Conservation (phyloP, 257 asterid species). For the Datura wrightii region DNA sequence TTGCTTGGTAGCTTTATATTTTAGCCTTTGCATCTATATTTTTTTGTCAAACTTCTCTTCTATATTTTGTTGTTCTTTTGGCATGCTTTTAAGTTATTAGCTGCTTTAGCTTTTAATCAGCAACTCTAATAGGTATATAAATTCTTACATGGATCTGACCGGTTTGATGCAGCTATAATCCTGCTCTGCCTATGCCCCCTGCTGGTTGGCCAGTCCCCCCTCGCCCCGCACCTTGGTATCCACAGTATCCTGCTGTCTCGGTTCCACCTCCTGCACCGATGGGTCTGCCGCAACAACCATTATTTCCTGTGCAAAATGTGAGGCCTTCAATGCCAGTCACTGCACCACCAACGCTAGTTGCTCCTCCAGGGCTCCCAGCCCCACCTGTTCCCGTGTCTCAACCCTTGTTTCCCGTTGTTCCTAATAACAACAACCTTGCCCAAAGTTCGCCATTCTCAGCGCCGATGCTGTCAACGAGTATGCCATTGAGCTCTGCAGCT, state of each 20-base stretch:
- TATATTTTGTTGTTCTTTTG: neutral
- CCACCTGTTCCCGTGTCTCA: slow-evolving; percentile 65
- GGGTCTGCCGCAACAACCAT: slow-evolving; percentile 78
- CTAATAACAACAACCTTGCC: slow-evolving; percentile 49
- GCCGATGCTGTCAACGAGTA: slow-evolving; percentile 48
- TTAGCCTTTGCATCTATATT: neutral
- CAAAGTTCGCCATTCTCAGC: slow-evolving; percentile 66
- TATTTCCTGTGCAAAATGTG: slow-evolving; percentile 82
- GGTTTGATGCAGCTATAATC: slow-evolving; percentile 63
- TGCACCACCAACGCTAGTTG: slow-evolving; percentile 54
- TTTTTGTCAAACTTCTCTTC: neutral
- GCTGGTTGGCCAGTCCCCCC: slow-evolving; percentile 73
- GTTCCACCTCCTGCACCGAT: slow-evolving; percentile 65
- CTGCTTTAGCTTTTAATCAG: neutral
- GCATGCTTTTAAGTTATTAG: slow-evolving; percentile 7
- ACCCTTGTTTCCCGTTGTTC: slow-evolving; percentile 82
- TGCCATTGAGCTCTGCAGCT: slow-evolving; percentile 48
- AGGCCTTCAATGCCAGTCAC: slow-evolving; percentile 61
- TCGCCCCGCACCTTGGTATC: slow-evolving; percentile 84
- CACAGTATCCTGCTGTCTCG: slow-evolving; percentile 67
- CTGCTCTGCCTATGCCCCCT: slow-evolving; percentile 61
- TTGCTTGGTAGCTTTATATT: neutral
- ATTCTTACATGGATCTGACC: slow-evolving; percentile 1
- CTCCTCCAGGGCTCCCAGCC: slow-evolving; percentile 77
- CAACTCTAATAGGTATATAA: neutral